Base-by-base conservation (phyloP, 306 rosid genomes). In the Quercus engelmannii region DNA sequence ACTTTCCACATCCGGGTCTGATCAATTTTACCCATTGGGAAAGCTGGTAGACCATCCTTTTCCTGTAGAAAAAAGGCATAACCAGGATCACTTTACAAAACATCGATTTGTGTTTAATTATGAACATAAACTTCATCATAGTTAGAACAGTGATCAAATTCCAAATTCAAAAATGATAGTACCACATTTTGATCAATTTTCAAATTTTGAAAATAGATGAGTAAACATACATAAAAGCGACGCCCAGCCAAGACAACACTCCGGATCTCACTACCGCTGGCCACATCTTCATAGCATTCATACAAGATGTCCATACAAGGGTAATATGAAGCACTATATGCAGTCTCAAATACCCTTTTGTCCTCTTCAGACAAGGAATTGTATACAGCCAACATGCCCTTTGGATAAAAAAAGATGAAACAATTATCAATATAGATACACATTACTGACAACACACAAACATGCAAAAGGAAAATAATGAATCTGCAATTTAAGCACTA, bases 1-100 rank as follows among this genome's bases (percentile, higher is more conserved):
- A 95, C 99, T 73, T 95, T 95, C 99, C 99, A 95, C 99, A 93
- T 95, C 69, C 92, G 93, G 55, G 99, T 95, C 84, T 95, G 98
- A 79, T 95, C 98, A 86, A 96, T 96, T 62, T 96, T 93, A 28
- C 99, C 99, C 98, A 96, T 96, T 38, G 99, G 99, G 77, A 96
- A 96, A 12, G 99, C 94, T 67, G 99, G 98, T 28, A 93, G 88
- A 81, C 98, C 99, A 54, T 96, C 98, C 83, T 96, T 96, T 77
- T 96, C 98, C 99, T 95, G 90, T 35, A 89, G 83, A 79, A 67
- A 2, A 76, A 55, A 77, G n/a, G 57, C 25, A 81, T 25, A 78
- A 41, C 54, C n/a, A 73, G 21, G 33, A 67, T 33, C 41, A 43
- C 17, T 69, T 55, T 11, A 41, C 21, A n/a, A 18, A 79, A 20